Evolutionary conservation across 176 grass and related monocot species (phyloP), one percentile per base, ranked within the genome.

Genomic region (Aegilops umbellulata): DNA sequence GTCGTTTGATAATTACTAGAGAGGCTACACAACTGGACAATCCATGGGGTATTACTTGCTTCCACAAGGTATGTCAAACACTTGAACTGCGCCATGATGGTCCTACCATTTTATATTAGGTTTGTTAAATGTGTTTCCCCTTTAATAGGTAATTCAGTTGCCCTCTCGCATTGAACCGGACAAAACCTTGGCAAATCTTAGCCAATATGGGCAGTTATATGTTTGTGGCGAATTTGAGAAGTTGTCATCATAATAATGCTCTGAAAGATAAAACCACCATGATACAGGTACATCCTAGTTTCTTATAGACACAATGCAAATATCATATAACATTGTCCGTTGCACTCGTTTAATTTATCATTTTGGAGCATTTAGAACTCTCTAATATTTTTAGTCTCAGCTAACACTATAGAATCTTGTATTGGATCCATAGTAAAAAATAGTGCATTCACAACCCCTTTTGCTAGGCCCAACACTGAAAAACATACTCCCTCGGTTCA

Each of bases 41-140:
- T 81, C 93, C 93, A 36, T 95, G 93, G 91, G 93, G 93, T 74
- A 84, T 95, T 16, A 93, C 90, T 60, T 84, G 90, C 49, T 95
- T 95, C 73, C 85, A 93, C 81, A 95, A 51, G 20, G 55, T 58
- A 58, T 58, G 2, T 9, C 20, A n/a, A 22, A 22, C 55, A 58
- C 19, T 58, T 58, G 2, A 58, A 58, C 7, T 58, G 19, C 6
- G 22, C 6, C 19, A 58, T 58, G 55, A 58, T 58, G 19, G 17
- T 58, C 19, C 20, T 58, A 20, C 20, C 55, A 58, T 58, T 8
- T 58, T 22, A 58, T 22, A 58, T 58, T 58, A 58, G 47, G 17
- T 58, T 58, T 8, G 55, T 58, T 58, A 58, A 55, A 58, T 8
- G 20, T 3, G 17, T 22, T 58, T 8, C 19, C 20, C 55, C 20